Evolutionary conservation across 83 land plant species (phyloP), one percentile per base, ranked within the genome.

Genomic region (Diphasiastrum complanatum): DNA sequence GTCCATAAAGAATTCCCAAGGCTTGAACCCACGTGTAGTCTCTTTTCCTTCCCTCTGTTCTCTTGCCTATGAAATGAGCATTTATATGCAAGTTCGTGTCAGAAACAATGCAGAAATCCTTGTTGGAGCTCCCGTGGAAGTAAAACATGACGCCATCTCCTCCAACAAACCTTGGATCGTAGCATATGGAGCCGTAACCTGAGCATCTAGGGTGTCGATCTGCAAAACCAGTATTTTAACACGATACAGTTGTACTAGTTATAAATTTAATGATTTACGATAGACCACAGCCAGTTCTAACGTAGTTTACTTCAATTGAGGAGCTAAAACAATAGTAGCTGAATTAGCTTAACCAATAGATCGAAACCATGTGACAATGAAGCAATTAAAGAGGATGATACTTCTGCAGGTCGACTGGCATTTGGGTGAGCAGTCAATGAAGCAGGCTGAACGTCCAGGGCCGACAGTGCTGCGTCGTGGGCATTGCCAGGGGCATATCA

Each of bases 1-100:
- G 2, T 12, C 61, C 67, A 52, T 26, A 64, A 35, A 64, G 16
- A 2, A 64, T 20, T 3, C 67, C 67, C 14, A 64, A 65, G 2
- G 67, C 67, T 16, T 64, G 65, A 18, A 64, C 65, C 67, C 67
- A 64, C 2, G 67, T 64, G 64, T 5, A 64, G 37, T 64, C 67
- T 5, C 67, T 26, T 28, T 31, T 50, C 28, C 67, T 32, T 16
- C 64, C 67, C 14, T 29, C 5, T 18, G 45, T 27, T 4, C 37
- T 32, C 29, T n/a, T 31, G 5, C 67, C 67, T 12, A 64, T 64
- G 36, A 64, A 64, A 33, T 54, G 67, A 2, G 64, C 67, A 26
- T 64, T 64, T 2, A 64, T 33, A 20, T 64, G 67, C 16, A 64
- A 35, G 38, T 51, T 51, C 3, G 5, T 52, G 64, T 64, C 67